Base-by-base conservation (phyloP, 106 monocot genomes). In the Dendrobium huoshanense region DNA sequence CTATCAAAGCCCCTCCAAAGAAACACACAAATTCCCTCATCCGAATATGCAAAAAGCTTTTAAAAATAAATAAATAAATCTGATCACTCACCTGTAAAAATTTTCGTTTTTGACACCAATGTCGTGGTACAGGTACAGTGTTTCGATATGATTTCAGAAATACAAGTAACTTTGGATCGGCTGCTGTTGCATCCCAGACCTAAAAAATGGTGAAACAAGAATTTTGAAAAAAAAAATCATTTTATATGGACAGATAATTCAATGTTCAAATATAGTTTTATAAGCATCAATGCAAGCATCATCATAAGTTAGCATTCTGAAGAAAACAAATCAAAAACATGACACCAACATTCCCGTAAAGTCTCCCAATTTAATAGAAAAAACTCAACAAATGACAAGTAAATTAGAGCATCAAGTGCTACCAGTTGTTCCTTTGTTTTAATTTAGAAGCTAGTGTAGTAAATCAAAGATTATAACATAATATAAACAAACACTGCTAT, bases 81-180 rank as follows among this genome's bases (percentile, higher is more conserved):
- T 37, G 45, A 27, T 68, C 10, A 84, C 86, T 87, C 83, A 99
- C 99, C 90, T 99, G 99, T 82, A 99, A 82, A 78, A 99, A 99
- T 75, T 99, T 99, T 25, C 99, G 83, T 78, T 99, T 99, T 79
- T 99, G 99, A 86, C 87, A 99, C 99, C 99, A 99, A 75, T 99
- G 99, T 49, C 99, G 88, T 81, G 99, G 99, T 67, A 99, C 99
- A 84, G 99, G 99, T 65, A 99, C 99, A 59, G 99, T 90, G 73
- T 99, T 99, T 31, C 99, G 70, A 76, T 99, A 99, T 43, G 99
- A 93, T 79, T 99, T 99, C 45, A 99, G 82, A 85, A 77, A 93
- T 20, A 95, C 99, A 77, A 99, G 93, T 82, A 99, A 83, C 82
- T 92, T 95, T 47, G 99, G 99, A 91, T 99, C 99, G 7, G 90